A percentile compares a stretch with the other conserved stretches of the same genome.
phyloP scores from a whole-genome alignment of 129 eudicot species.

The Silybum marianum region DNA sequence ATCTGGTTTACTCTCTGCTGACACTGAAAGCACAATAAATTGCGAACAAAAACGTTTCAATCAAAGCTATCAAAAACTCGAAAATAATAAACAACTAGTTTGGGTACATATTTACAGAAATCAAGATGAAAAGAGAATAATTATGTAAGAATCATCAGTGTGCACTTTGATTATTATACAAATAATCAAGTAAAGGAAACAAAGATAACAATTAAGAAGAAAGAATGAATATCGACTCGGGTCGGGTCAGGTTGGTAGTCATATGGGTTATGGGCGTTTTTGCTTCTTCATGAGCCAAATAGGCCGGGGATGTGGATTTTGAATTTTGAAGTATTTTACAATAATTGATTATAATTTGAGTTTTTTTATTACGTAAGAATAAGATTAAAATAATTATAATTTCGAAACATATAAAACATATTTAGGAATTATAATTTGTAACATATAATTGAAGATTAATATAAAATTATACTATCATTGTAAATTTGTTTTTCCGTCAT shows the following conservation, averaged over 20 bases:
- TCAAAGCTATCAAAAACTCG: constrained; percentile 6
- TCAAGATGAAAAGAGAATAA: constrained; percentile 10
- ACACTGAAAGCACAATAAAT: not conserved
- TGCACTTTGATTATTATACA: not conserved
- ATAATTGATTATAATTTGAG: no score
- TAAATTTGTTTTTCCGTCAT: no score
- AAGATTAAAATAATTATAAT: no score
- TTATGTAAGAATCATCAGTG: not conserved
- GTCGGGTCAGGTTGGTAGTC: not conserved
- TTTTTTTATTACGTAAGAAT: no score
- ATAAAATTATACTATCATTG: no score
- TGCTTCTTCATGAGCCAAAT: no score
- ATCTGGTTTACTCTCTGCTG: not conserved
- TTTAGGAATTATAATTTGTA: no score
- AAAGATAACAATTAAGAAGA: not conserved
- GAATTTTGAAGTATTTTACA: not conserved
- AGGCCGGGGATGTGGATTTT: not conserved
- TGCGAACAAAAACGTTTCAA: not conserved
- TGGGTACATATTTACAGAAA: not conserved
- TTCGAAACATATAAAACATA: no score
- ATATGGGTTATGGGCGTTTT: no score
- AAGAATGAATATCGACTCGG: constrained; percentile 32
- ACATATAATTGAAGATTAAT: no score
- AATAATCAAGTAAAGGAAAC: not conserved
- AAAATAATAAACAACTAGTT: constrained; percentile 5